These are phyloP conservation scores for Pleurotus eryngii DNA, from an alignment of 768 basidiomycete species.

Conservation along the genomic window DNA sequence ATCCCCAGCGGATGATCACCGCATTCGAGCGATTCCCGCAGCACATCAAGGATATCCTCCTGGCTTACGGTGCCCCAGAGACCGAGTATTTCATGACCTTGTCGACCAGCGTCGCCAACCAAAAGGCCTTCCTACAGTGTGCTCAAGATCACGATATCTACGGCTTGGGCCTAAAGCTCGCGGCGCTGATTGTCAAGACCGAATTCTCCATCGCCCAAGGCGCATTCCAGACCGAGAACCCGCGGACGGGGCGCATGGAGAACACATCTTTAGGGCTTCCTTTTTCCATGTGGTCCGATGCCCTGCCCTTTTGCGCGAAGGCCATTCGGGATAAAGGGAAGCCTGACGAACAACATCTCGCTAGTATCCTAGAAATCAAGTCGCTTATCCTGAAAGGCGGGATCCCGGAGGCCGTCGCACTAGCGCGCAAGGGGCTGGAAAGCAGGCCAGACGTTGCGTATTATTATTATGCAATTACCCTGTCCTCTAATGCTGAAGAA, in stretches of 20 bases:
- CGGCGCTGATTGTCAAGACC: constrained; percentile 48
- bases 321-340: constrained; percentile 46
- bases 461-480: constrained; percentile 59
- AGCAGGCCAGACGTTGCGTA: constrained; percentile 60
- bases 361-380: constrained; percentile 68
- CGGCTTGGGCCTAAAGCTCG: constrained; percentile 46
- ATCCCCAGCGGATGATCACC: constrained; percentile 45
- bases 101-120: constrained; percentile 38
- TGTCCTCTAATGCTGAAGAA: constrained; percentile 43
- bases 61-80: constrained; percentile 42
- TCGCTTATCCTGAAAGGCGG: constrained; percentile 47
- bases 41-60: constrained; percentile 43
- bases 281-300: constrained; percentile 56
- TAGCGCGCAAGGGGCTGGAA: constrained; percentile 44
- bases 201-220: constrained; percentile 66
- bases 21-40: constrained; percentile 39
- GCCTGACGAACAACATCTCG: constrained; percentile 43
- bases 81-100: constrained; percentile 49
- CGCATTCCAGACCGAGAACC: constrained; percentile 42
- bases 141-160: constrained; percentile 47
- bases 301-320: constrained; percentile 56
- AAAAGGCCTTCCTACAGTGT: constrained; percentile 49
- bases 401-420: constrained; percentile 42
- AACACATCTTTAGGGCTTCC: constrained; percentile 48
- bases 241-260: constrained; percentile 38